Base-by-base conservation (phyloP, 371 early-diverging fungal species). In the Mucor plumbeus region DNA sequence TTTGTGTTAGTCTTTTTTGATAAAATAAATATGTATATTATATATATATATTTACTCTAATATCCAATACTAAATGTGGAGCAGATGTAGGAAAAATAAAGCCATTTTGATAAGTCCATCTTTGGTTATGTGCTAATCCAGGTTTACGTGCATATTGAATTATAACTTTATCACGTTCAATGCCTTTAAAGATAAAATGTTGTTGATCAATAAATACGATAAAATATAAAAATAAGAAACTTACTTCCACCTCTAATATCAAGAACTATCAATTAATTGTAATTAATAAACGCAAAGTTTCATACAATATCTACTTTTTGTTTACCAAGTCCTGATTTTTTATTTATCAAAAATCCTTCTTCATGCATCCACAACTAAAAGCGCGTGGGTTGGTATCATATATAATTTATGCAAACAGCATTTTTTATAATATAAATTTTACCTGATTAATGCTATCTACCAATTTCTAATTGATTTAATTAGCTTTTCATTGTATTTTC, bases 141-240 rank as follows among this genome's bases (percentile, higher is more conserved):
- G 81, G 77, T 39, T 83, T 83, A 43, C 83, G 81, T 36, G 78
- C 77, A 68, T 80, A 83, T 62, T 83, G 83, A 61, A 83, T 79
- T 21, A 83, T 74, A 1, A 68, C 36, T 41, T 79, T 83, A 48
- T 83, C 79, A 7, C 70, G 64, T 54, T 77, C 75, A 50, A 83
- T 72, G 48, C 75, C 82, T 54, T 26, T 31, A 5, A 38, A 41
- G 43, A 59, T n/a, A n/a, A 39, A 21, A 48, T 19, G 50, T 54
- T 33, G 14, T 50, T 17, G 11, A 17, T 50, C 8, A 50, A 17
- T 44, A 0, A 17, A 3, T 44, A 7, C 1, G 0, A 57, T 36
- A 3, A 3, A n/a, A 7, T n/a, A 14, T n/a, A n/a, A n/a, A 9
- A 14, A 17, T 6, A n/a, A 10, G n/a, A n/a, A 14, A 47, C 38